A percentile compares a stretch with the other conserved stretches of the same genome.
phyloP scores from a whole-genome alignment of 257 asterid genomes.

The Craterostigma plantagineum region DNA sequence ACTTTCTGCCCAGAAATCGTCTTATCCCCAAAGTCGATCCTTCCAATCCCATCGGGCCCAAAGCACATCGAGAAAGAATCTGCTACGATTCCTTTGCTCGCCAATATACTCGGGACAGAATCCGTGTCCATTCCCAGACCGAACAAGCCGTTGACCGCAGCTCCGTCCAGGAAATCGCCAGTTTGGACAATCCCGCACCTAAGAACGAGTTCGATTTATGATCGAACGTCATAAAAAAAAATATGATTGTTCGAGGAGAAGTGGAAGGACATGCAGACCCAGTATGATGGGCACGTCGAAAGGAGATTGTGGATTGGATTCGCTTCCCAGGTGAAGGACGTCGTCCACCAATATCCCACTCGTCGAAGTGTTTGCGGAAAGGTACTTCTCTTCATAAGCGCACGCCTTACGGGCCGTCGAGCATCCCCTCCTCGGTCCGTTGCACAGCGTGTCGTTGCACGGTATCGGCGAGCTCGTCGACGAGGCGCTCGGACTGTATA shows the following conservation, averaged over 20 bases:
- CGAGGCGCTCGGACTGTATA: slow-evolving; percentile 59
- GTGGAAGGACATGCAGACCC: slow-evolving; percentile 42
- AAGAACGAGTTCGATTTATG: too few species aligned
- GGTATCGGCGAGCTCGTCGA: slow-evolving; percentile 44
- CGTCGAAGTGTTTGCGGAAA: slow-evolving; percentile 65
- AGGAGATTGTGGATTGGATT: slow-evolving; percentile 18
- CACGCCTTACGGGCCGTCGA: slow-evolving; percentile 38
- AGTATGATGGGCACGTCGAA: slow-evolving; percentile 61
- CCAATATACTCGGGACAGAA: slow-evolving; percentile 77
- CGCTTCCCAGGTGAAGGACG: slow-evolving; percentile 48
- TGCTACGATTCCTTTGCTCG: slow-evolving; percentile 59
- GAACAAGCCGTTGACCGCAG: slow-evolving; percentile 86
- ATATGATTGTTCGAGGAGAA: too few species aligned
- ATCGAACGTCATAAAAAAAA: too few species aligned
- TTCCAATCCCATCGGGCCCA: slow-evolving; percentile 70
- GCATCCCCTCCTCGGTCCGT: slow-evolving; percentile 45
- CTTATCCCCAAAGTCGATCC: slow-evolving; percentile 86
- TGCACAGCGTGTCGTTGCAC: slow-evolving; percentile 63
- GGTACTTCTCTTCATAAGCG: slow-evolving; percentile 62
- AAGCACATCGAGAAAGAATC: slow-evolving; percentile 97
- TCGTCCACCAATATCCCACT: slow-evolving; percentile 83
- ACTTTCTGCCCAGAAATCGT: slow-evolving; percentile 44
- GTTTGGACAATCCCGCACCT: slow-evolving; percentile 92
- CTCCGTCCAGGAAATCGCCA: slow-evolving; percentile 76
- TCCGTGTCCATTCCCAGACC: slow-evolving; percentile 70